Conservation (phyloP, 2,329 filamentous ascomycete species). For the Pleomassaria siparia region DNA sequence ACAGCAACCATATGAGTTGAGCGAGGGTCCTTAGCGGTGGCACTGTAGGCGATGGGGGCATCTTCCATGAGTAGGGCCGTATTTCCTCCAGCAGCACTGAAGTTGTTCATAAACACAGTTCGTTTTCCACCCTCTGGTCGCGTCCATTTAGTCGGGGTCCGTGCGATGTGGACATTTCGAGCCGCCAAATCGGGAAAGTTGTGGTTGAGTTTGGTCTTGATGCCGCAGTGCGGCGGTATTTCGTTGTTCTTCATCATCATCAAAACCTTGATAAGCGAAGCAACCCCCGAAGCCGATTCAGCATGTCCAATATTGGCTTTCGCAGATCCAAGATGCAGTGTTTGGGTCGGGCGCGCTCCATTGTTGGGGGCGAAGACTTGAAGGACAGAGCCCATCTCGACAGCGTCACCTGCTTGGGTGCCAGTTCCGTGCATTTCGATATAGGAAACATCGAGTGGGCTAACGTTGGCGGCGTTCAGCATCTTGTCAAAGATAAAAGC, state of each 20-base stretch:
- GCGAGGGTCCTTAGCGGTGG: conserved; percentile 12
- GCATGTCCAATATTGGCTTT: conserved; percentile 41
- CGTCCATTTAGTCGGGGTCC: conserved; percentile 37
- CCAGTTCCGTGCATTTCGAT: conserved; percentile 39
- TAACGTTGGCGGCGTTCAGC: conserved; percentile 36
- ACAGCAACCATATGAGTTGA: conserved; percentile 13
- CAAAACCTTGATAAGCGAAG: conserved; percentile 35
- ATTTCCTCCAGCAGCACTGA: conserved; percentile 43
- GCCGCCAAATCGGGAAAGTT: conserved; percentile 60
- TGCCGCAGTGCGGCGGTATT: conserved; percentile 65
- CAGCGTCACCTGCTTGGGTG: conserved; percentile 31
- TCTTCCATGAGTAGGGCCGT: conserved; percentile 31
- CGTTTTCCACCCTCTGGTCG: conserved; percentile 3
- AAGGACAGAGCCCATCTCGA: conserved; percentile 24
- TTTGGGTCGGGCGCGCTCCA: conserved; percentile 3
- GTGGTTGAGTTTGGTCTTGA: conserved; percentile 65
- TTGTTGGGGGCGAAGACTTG: conserved; percentile 11
- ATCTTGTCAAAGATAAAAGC: conserved; percentile 17
- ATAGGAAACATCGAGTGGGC: conserved; percentile 33
- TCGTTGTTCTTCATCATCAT: conserved; percentile 35
- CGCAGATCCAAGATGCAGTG: conserved; percentile 29
- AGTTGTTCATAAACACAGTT: conserved; percentile 39
- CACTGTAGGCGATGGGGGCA: conserved; percentile 6
- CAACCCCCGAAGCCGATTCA: conserved; percentile 36
- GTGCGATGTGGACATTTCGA: conserved; percentile 62